These are phyloP conservation scores for Erodium moschatum DNA, from an alignment of 441 rosid genomes.

Conservation along the genomic window DNA sequence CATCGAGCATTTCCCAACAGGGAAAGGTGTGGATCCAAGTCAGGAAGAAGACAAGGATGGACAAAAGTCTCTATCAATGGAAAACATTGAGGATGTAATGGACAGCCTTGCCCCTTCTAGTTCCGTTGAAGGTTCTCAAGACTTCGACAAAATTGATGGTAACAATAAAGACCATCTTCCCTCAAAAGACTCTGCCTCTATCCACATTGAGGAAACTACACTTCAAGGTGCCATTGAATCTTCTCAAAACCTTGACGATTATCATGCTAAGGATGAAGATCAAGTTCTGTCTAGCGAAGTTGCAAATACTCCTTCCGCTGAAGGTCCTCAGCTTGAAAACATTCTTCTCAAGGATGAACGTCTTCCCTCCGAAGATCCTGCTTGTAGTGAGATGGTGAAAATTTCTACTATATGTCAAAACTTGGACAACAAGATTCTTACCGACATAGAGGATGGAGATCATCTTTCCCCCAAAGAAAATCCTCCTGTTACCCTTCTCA, in stretches of 20 bases:
- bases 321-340: too few relatives aligned
- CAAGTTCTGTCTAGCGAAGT: neutral
- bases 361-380: neutral
- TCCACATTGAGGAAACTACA: too few relatives aligned
- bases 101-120: neutral
- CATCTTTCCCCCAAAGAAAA: conserved; percentile 2
- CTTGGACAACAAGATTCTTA: neutral
- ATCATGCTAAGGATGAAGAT: too few relatives aligned
- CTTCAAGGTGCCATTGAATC: too few relatives aligned
- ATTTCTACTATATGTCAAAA: neutral
- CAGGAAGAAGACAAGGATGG: conserved; percentile 23
- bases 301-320: neutral
- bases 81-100: conserved; percentile 15
- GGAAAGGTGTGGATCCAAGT: conserved; percentile 22
- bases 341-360: neutral
- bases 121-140: neutral
- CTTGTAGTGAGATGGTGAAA: neutral
- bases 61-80: conserved; percentile 20
- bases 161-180: neutral
- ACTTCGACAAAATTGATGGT: neutral
- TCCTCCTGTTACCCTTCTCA: conserved; percentile 18
- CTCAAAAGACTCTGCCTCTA: neutral
- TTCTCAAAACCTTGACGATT: too few relatives aligned
- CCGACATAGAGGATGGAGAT: neutral
- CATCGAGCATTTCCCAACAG: conserved; percentile 31